phyloP scores from a whole-genome alignment of 495 filamentous ascomycete genomes.

The Pyrenula massariospora region DNA sequence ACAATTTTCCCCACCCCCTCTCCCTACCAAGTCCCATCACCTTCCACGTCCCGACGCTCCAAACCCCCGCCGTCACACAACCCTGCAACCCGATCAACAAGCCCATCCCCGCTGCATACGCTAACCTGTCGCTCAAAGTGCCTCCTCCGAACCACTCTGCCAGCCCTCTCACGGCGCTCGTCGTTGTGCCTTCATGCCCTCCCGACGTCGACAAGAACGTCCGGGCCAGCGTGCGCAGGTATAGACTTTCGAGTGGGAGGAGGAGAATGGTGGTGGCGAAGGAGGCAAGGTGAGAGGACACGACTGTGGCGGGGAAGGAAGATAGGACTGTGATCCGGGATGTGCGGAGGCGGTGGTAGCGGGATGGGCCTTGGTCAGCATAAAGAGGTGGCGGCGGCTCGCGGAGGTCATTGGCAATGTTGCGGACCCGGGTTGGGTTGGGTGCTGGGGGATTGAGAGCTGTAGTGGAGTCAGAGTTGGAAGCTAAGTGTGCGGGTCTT shows the following conservation, averaged over 20 bases:
- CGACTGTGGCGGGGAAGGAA: conserved; percentile 29
- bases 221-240: conserved; percentile 31
- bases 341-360: neutral
- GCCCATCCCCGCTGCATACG: conserved; percentile 30
- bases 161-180: conserved; percentile 21
- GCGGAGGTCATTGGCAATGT: conserved; percentile 2
- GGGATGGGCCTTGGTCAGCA: conserved; percentile 1
- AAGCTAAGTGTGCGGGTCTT: neutral
- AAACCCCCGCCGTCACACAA: conserved; percentile 29
- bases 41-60: conserved; percentile 28
- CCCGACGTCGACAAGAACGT: conserved; percentile 23
- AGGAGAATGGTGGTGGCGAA: conserved; percentile 30
- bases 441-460: neutral
- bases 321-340: conserved; percentile 41
- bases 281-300: conserved; percentile 31
- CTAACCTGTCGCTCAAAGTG: conserved; percentile 20
- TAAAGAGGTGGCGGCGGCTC: conserved; percentile 6
- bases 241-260: conserved; percentile 34
- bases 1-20: conserved; percentile 5
- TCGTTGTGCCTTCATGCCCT: conserved; percentile 7
- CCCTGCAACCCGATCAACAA: conserved; percentile 35
- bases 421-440: neutral
- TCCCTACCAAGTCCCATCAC: conserved; percentile 33
- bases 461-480: neutral
- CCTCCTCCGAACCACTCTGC: conserved; percentile 30